These are phyloP conservation scores for Panaeolus papilionaceus DNA, from an alignment of 768 basidiomycete species.

Conservation along the genomic window DNA sequence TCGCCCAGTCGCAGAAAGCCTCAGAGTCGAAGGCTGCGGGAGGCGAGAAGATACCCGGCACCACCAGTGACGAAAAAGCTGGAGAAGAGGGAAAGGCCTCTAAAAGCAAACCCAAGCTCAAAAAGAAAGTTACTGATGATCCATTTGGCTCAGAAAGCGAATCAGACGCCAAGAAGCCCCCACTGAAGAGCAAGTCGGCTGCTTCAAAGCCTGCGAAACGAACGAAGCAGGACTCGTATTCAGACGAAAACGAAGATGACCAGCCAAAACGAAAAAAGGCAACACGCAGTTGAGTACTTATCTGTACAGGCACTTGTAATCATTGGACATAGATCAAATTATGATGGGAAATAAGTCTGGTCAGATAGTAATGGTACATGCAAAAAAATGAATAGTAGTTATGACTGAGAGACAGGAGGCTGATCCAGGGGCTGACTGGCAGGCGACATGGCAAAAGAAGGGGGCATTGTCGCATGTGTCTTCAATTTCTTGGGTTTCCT, in stretches of 20 bases:
- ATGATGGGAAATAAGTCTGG: background rate
- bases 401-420: background rate
- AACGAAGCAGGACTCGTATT: constrained; percentile 17
- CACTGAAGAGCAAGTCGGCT: constrained; percentile 19
- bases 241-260: constrained; percentile 17
- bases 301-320: background rate
- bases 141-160: constrained; percentile 64
- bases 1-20: constrained; percentile 43
- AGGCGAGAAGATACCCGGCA: constrained; percentile 4
- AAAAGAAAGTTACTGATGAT: constrained; percentile 47
- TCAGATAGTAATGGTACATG: no score
- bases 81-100: constrained; percentile 25
- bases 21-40: constrained; percentile 16
- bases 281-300: background rate
- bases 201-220: constrained; percentile 26
- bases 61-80: constrained; percentile 25
- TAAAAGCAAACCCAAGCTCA: constrained; percentile 51
- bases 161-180: constrained; percentile 29
- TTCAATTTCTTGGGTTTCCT: constrained; percentile 44
- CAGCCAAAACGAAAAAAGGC: constrained; percentile 20
- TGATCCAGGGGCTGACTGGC: background rate
- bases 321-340: no score
- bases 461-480: constrained; percentile 28
- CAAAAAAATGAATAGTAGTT: background rate
- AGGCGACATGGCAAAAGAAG: constrained; percentile 9